Conservation (phyloP, 2,329 filamentous ascomycete species). For the Berkeleyomyces basicola region DNA sequence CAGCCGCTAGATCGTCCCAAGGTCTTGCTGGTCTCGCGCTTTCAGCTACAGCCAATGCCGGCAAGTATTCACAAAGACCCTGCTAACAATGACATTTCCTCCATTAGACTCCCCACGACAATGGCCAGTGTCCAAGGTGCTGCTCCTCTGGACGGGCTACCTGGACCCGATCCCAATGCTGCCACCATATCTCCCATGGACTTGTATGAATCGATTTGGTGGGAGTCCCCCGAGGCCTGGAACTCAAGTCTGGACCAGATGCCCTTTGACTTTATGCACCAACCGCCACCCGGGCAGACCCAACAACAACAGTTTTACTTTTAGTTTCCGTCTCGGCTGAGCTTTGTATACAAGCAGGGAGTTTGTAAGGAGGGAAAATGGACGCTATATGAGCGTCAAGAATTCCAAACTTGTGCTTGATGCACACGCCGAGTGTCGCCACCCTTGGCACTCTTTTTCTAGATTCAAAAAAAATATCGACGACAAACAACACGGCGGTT, state of each 20-base stretch:
- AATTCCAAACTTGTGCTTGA: no score
- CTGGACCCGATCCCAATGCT: conserved; percentile 32
- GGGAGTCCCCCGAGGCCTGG: conserved; percentile 45
- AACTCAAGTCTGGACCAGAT: conserved; percentile 38
- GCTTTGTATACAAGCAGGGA: no score
- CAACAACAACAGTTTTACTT: conserved; percentile 43
- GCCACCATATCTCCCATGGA: conserved; percentile 51
- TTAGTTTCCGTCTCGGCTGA: conserved; percentile 18
- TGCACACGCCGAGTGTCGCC: no score
- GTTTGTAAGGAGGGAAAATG: no score
- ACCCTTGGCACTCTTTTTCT: background rate
- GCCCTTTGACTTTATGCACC: conserved; percentile 44
- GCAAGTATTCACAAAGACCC: conserved; percentile 5
- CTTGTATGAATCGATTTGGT: conserved; percentile 51
- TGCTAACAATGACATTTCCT: conserved; percentile 8
- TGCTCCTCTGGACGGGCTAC: conserved; percentile 28
- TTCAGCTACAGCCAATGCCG: background rate
- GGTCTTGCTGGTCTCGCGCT: background rate
- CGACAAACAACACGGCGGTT: conserved; percentile 3
- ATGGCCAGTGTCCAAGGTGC: conserved; percentile 9
- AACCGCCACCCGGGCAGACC: conserved; percentile 40
- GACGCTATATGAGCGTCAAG: no score
- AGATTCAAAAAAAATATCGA: background rate
- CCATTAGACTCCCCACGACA: conserved; percentile 10
- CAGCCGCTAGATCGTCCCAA: conserved; percentile 1